phyloP scores from a whole-genome alignment of 441 rosid species.

The Flueggea neowawraea region DNA sequence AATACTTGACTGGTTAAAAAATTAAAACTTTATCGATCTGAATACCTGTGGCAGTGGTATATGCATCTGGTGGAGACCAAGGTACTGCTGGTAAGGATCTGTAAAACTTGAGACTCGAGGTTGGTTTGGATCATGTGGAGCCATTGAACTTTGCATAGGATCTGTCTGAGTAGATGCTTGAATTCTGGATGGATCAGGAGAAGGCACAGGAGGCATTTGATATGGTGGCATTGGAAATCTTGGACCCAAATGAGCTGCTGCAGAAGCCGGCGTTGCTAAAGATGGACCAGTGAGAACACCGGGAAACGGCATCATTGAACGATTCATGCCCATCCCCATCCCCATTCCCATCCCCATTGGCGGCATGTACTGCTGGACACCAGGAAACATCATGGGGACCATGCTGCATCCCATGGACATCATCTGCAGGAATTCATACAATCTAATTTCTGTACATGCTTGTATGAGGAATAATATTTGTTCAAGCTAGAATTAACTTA shows the following conservation, averaged over 20 bases:
- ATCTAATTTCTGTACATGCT: conserved; percentile 29
- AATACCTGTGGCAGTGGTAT: conserved; percentile 53
- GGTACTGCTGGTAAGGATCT: conserved; percentile 71
- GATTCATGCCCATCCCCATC: conserved; percentile 59
- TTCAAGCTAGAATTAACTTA: too few species aligned
- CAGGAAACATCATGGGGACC: conserved; percentile 88
- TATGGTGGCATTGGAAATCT: conserved; percentile 57
- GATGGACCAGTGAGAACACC: conserved; percentile 54
- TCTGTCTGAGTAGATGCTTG: conserved; percentile 43
- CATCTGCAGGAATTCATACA: conserved; percentile 50
- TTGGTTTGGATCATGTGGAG: conserved; percentile 42
- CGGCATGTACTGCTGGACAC: conserved; percentile 77
- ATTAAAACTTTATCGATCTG: background rate
- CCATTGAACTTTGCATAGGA: conserved; percentile 32
- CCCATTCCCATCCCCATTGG: conserved; percentile 60
- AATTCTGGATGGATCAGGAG: conserved; percentile 54
- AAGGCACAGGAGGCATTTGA: conserved; percentile 44
- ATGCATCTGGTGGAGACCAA: conserved; percentile 54
- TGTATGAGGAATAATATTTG: background rate
- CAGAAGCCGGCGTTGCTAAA: conserved; percentile 45
- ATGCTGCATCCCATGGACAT: conserved; percentile 97
- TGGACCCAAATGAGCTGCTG: conserved; percentile 50
- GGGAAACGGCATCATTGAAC: conserved; percentile 75
- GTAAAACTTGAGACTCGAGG: conserved; percentile 36
- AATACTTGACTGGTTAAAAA: background rate